phyloP scores from a whole-genome alignment of 257 asterid species.

The Verbascum thapsus region DNA sequence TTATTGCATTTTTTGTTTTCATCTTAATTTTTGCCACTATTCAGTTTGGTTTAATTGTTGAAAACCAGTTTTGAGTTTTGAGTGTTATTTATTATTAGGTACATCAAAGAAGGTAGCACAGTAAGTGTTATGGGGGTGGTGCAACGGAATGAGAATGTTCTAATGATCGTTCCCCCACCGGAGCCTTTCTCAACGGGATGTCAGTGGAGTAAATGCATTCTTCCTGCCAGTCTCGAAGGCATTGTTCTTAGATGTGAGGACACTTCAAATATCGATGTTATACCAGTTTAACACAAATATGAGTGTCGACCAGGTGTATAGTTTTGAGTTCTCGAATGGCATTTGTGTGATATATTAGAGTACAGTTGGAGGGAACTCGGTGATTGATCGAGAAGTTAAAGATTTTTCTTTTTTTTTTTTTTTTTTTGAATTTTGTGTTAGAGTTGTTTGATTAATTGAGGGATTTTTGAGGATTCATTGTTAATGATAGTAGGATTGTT shows the following conservation, averaged over 20 bases:
- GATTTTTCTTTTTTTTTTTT: slow-evolving; percentile 28
- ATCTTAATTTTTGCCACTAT: too few relatives aligned
- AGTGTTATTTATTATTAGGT: slow-evolving; percentile 39
- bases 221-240: slow-evolving; percentile 74
- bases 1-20: slow-evolving; percentile 20
- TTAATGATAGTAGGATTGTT: slow-evolving; percentile 30
- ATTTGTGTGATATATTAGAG: slow-evolving; percentile 45
- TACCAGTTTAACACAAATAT: slow-evolving; percentile 60
- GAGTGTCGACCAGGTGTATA: too few relatives aligned
- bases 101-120: slow-evolving; percentile 71
- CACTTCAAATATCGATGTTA: slow-evolving; percentile 57
- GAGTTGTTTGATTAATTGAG: slow-evolving; percentile 37
- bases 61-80: slow-evolving; percentile 10
- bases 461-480: slow-evolving; percentile 33
- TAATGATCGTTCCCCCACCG: slow-evolving; percentile 70
- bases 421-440: too few relatives aligned
- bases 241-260: slow-evolving; percentile 66
- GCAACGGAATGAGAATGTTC: slow-evolving; percentile 64
- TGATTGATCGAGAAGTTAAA: slow-evolving; percentile 4
- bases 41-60: not conserved
- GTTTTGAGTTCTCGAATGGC: slow-evolving; percentile 33
- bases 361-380: slow-evolving; percentile 38
- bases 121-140: slow-evolving; percentile 78
- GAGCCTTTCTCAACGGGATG: slow-evolving; percentile 71
- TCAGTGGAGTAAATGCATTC: slow-evolving; percentile 67